Evolutionary conservation across 2,329 filamentous ascomycete genomes (phyloP).

Genomic region (Alternaria tenuissima): DNA sequence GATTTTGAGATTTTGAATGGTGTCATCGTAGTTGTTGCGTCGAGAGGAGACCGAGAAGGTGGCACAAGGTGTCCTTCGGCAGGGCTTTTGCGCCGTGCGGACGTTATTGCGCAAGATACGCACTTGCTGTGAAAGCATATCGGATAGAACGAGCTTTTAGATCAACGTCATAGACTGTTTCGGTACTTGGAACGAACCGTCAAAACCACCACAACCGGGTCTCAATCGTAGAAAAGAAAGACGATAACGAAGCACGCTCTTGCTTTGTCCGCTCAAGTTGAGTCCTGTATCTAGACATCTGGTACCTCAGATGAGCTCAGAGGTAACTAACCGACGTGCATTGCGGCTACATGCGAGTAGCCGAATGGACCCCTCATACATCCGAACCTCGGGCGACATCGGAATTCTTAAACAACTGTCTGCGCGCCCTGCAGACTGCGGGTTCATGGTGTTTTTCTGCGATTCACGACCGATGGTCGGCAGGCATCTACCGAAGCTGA

Average conservation of each 20-base stretch:
- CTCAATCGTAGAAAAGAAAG: not conserved
- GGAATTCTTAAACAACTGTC: not conserved
- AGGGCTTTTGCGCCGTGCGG: not conserved
- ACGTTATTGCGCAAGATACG: conserved; percentile 18
- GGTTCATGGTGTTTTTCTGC: not conserved
- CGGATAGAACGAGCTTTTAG: conserved; percentile 10
- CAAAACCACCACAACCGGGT: not conserved
- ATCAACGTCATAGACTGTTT: conserved; percentile 16
- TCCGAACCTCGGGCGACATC: conserved; percentile 10
- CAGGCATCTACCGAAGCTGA: not conserved
- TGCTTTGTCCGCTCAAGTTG: not conserved
- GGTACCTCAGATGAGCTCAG: conserved; percentile 6
- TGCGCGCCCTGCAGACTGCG: not conserved
- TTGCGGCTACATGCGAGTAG: conserved; percentile 25
- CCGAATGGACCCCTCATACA: conserved; percentile 22
- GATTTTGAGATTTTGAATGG: conserved; percentile 71
- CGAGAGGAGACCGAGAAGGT: conserved; percentile 41
- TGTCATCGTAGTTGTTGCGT: conserved; percentile 64
- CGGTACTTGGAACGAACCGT: not conserved
- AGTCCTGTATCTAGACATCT: not conserved
- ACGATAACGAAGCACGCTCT: not conserved
- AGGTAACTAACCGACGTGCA: conserved; percentile 21
- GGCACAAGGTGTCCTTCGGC: conserved; percentile 18
- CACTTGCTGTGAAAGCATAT: conserved; percentile 27
- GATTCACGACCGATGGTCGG: not conserved